Conservation (phyloP, 345 rosid genomes). For the Salix caprea region DNA sequence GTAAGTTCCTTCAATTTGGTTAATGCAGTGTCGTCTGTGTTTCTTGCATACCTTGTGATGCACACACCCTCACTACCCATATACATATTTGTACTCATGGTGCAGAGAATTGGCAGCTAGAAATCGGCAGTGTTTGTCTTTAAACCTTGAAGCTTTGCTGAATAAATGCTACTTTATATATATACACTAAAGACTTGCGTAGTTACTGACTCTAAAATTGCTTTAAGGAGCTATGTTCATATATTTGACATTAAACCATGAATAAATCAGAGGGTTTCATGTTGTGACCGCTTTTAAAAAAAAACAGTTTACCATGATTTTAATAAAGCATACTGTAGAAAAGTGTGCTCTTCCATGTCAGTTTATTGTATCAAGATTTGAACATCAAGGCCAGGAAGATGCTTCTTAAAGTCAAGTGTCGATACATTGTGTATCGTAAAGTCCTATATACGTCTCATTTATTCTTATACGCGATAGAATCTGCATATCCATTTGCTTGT, state of each 20-base stretch:
- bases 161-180: not conserved
- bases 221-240: not conserved
- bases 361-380: too few species aligned
- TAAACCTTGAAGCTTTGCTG: not conserved
- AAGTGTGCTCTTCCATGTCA: too few species aligned
- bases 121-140: not conserved
- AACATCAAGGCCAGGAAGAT: too few species aligned
- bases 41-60: not conserved
- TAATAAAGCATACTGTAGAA: too few species aligned
- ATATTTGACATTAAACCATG: not conserved
- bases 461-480: too few species aligned
- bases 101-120: not conserved
- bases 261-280: not conserved
- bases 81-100: not conserved
- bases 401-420: too few species aligned
- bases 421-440: too few species aligned
- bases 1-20: conserved; percentile 31
- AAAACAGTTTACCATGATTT: too few species aligned
- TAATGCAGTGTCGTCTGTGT: not conserved
- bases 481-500: too few species aligned
- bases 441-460: too few species aligned
- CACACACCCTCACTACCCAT: not conserved
- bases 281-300: not conserved
- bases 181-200: not conserved
- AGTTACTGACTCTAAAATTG: not conserved